Percentiles rank a stretch among this genome's conserved stretches.
Evolutionary conservation across 371 early-diverging fungal species (phyloP).

Genomic region (Mycotypha africana): DNA sequence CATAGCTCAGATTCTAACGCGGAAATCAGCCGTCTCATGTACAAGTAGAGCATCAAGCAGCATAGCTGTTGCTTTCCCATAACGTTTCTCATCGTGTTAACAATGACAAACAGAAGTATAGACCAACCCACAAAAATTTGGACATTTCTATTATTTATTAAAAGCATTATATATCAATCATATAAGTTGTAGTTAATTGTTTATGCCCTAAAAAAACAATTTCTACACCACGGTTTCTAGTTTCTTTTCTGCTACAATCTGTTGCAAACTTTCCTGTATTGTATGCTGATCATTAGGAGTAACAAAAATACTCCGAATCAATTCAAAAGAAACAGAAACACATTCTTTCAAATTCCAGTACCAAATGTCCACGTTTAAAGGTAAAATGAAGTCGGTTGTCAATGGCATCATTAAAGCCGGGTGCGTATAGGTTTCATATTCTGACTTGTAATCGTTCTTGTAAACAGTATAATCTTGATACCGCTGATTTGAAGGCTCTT

Average conservation of each 20-base stretch:
- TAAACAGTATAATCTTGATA: slow-evolving; percentile 14
- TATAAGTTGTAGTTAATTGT: too few species aligned
- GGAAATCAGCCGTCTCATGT: too few species aligned
- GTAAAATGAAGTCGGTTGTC: slow-evolving; percentile 12
- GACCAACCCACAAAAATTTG: too few species aligned
- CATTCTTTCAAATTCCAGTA: slow-evolving; percentile 24
- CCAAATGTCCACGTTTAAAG: slow-evolving; percentile 2
- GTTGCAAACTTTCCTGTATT: too few species aligned
- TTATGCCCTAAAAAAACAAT: background rate
- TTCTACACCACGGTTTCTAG: background rate
- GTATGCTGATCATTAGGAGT: background rate
- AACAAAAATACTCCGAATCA: background rate
- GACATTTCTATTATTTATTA: too few species aligned
- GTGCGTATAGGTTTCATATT: slow-evolving; percentile 22
- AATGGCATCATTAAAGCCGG: slow-evolving; percentile 21
- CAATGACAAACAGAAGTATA: too few species aligned
- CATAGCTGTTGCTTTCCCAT: too few species aligned
- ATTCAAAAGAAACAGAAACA: slow-evolving; percentile 10
- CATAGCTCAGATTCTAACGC: too few species aligned
- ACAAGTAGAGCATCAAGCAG: too few species aligned
- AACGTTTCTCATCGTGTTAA: too few species aligned
- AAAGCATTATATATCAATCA: too few species aligned
- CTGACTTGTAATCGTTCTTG: slow-evolving; percentile 17
- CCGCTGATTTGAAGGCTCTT: too few species aligned
- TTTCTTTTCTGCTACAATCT: background rate